phyloP scores from a whole-genome alignment of 2,329 filamentous ascomycete genomes.

The Sporothrix brunneoviolacea region DNA sequence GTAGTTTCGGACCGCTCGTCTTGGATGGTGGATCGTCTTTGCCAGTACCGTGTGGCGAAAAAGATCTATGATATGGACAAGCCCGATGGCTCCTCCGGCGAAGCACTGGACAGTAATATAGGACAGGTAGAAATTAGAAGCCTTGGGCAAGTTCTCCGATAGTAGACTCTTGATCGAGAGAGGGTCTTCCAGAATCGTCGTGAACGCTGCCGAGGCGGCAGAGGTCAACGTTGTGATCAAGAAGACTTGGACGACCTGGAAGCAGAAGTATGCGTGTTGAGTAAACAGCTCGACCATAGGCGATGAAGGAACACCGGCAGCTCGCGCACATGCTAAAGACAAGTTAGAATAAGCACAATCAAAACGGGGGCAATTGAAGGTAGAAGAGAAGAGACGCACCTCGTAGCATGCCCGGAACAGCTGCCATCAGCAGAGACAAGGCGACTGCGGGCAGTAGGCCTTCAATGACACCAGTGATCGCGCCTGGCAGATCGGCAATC shows the following conservation, averaged over 20 bases:
- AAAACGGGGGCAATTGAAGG: background rate
- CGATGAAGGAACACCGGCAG: constrained; percentile 63
- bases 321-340: constrained; percentile 62
- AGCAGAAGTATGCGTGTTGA: constrained; percentile 74
- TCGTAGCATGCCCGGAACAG: constrained; percentile 71
- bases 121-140: constrained; percentile 72
- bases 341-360: no score
- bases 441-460: constrained; percentile 75
- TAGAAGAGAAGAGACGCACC: constrained; percentile 38
- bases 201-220: constrained; percentile 57
- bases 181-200: constrained; percentile 54
- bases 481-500: constrained; percentile 61
- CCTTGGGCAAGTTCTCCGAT: constrained; percentile 58
- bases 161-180: constrained; percentile 47
- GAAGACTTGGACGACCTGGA: constrained; percentile 80
- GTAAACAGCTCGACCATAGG: constrained; percentile 68
- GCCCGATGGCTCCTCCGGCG: constrained; percentile 62
- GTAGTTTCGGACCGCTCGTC: constrained; percentile 72
- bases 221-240: constrained; percentile 73
- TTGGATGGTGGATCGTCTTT: constrained; percentile 70
- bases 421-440: constrained; percentile 73
- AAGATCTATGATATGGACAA: constrained; percentile 65
- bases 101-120: constrained; percentile 86
- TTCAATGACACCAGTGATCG: constrained; percentile 71
- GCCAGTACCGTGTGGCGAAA: constrained; percentile 47